Evolutionary conservation across 108 stramenopile genomes (phyloP), one percentile per base, ranked within the genome.

Genomic region (Nitzschia inconspicua): DNA sequence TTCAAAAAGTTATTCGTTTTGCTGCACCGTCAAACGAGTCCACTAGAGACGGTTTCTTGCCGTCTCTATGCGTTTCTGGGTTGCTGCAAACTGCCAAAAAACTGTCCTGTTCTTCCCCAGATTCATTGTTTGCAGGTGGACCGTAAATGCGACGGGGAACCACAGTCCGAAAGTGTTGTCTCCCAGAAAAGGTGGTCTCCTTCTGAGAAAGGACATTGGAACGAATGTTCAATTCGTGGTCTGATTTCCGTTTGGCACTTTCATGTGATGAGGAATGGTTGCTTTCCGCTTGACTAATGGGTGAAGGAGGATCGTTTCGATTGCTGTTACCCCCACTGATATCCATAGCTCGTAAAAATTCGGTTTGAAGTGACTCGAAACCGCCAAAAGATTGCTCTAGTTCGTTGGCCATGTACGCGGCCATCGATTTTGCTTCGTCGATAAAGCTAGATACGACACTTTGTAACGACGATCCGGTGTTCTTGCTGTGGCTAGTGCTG

Each of bases 111-210:
- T 70, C 68, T 43, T 70, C 60, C 7, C 40, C 40, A 55, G 40
- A 49, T 23, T 65, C 37, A 14, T 9, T 36, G 2, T 36, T 32
- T 54, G 34, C 23, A 24, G 57, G 22, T 1, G 63, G 55, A 22
- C 65, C 22, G 31, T 54, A 73, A 8, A 73, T 65, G 6, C 72
- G 64, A 19, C 60, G 48, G 11, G 72, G 72, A 1, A 73, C 72
- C 8, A 73, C 72, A 4, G 72, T 73, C 2, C 72, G 63, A 49
- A 51, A 73, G n/a, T 57, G 63, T 56, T 60, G 42, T 47, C 68
- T 60, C 29, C 68, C 68, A 16, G 60, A 42, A 6, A 63, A 24
- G 3, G 47, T 37, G 44, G 44, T 7, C 20, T 46, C 44, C 8
- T 13, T 13, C 44, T 9, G 13, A 39, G 37, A 11, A 39, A 9